phyloP scores from a whole-genome alignment of 345 rosid genomes.

The Ricinus communis region DNA sequence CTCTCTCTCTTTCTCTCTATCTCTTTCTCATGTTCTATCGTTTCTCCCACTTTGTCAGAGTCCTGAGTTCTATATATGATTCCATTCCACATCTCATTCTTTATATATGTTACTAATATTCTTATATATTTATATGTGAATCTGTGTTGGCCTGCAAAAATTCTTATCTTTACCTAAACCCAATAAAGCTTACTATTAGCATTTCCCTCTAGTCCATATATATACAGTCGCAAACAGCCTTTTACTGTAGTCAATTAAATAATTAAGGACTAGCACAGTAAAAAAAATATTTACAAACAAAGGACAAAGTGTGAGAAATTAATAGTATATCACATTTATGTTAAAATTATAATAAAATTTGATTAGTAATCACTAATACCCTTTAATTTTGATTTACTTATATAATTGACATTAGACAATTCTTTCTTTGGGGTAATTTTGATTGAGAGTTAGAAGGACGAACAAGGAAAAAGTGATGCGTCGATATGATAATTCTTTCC shows the following conservation, averaged over 20 bases:
- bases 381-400: too few relatives aligned
- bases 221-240: constrained; percentile 49
- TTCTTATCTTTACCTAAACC: constrained; percentile 43
- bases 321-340: too few relatives aligned
- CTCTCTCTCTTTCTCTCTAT: neutral
- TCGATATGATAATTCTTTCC: constrained; percentile 7
- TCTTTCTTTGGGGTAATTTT: neutral
- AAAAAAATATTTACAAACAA: neutral
- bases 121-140: constrained; percentile 3
- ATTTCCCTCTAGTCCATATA: constrained; percentile 30
- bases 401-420: too few relatives aligned
- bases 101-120: neutral
- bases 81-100: constrained; percentile 21
- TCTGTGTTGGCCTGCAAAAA: constrained; percentile 28
- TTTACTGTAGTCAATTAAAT: constrained; percentile 19
- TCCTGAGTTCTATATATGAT: constrained; percentile 18
- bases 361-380: too few relatives aligned
- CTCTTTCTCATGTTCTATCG: constrained; percentile 8
- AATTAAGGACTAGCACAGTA: neutral
- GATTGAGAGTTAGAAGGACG: neutral
- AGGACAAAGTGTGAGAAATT: neutral
- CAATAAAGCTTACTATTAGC: constrained; percentile 39
- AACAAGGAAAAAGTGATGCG: neutral
- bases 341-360: too few relatives aligned
- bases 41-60: constrained; percentile 21